phyloP scores from a whole-genome alignment of 805 yeast species.

The Pichia manshurica region DNA sequence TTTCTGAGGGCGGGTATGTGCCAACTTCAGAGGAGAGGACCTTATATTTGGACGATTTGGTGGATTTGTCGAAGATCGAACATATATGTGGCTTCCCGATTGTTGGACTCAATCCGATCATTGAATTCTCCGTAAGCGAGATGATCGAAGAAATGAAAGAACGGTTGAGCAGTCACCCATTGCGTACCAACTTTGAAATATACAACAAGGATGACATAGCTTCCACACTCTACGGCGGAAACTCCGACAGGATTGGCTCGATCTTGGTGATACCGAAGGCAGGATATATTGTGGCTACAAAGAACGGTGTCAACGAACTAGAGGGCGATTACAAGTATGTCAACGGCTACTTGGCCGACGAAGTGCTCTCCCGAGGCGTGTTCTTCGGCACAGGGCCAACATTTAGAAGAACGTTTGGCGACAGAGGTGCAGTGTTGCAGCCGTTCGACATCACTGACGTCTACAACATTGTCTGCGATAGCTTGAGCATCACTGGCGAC shows the following conservation, averaged over 20 bases:
- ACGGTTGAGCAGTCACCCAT: conserved; percentile 28
- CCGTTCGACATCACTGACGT: conserved; percentile 74
- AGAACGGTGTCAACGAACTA: not conserved
- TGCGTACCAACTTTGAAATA: conserved; percentile 37
- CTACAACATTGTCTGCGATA: conserved; percentile 68
- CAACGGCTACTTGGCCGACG: conserved; percentile 79
- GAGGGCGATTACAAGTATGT: conserved; percentile 57
- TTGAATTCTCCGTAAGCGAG: conserved; percentile 35
- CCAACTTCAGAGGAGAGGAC: conserved; percentile 71
- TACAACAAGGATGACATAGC: conserved; percentile 55
- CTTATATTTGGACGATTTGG: conserved; percentile 65
- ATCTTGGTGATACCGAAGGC: conserved; percentile 79
- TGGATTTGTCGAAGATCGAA: conserved; percentile 49
- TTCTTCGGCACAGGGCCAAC: conserved; percentile 81
- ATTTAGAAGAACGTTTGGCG: conserved; percentile 34
- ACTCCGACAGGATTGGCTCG: conserved; percentile 65
- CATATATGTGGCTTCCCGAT: conserved; percentile 84
- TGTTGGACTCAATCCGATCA: conserved; percentile 62
- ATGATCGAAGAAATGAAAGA: conserved; percentile 39
- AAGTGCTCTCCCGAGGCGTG: conserved; percentile 74
- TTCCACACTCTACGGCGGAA: conserved; percentile 51
- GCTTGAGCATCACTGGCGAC: conserved; percentile 54
- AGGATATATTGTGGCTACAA: conserved; percentile 44
- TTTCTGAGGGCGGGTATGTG: conserved; percentile 94
- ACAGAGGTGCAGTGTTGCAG: conserved; percentile 35